These are phyloP conservation scores for Penicillium malachiteum DNA, from an alignment of 495 filamentous ascomycete genomes.

Conservation along the genomic window DNA sequence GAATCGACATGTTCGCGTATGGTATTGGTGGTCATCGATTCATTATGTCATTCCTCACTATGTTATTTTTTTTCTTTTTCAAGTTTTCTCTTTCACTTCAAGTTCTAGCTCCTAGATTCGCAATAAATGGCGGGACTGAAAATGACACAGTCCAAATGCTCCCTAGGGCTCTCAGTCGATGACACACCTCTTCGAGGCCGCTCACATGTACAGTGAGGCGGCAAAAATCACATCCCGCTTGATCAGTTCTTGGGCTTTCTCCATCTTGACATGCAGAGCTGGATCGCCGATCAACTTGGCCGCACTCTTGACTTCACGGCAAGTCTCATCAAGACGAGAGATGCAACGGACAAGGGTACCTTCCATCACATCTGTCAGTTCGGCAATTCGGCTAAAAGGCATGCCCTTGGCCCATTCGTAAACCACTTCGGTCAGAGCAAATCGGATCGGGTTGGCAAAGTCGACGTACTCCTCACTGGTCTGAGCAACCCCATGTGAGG, in stretches of 20 bases:
- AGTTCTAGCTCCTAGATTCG: too few species aligned
- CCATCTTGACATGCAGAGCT: slow-evolving; percentile 90
- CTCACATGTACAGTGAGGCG: slow-evolving; percentile 76
- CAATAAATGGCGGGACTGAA: not conserved
- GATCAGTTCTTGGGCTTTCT: slow-evolving; percentile 92
- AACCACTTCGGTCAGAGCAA: slow-evolving; percentile 94
- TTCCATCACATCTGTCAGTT: slow-evolving; percentile 94
- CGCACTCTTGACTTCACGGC: slow-evolving; percentile 95
- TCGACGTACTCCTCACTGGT: slow-evolving; percentile 87
- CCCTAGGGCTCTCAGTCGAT: not conserved
- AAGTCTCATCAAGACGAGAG: slow-evolving; percentile 90
- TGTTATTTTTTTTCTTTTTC: too few species aligned
- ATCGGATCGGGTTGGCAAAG: slow-evolving; percentile 81
- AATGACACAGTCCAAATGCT: not conserved
- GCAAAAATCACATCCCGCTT: slow-evolving; percentile 93
- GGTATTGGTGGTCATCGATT: not conserved
- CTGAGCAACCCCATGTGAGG: slow-evolving; percentile 84
- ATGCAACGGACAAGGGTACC: slow-evolving; percentile 95
- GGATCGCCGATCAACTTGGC: slow-evolving; percentile 97
- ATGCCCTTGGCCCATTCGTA: slow-evolving; percentile 98
- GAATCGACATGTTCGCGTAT: too few species aligned
- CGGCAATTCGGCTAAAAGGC: slow-evolving; percentile 97
- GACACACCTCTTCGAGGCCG: not conserved
- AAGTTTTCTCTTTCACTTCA: too few species aligned
- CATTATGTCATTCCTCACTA: not conserved